These are phyloP conservation scores for Metarhizium anisopliae DNA, from an alignment of 2,329 filamentous ascomycete species.

Conservation along the genomic window DNA sequence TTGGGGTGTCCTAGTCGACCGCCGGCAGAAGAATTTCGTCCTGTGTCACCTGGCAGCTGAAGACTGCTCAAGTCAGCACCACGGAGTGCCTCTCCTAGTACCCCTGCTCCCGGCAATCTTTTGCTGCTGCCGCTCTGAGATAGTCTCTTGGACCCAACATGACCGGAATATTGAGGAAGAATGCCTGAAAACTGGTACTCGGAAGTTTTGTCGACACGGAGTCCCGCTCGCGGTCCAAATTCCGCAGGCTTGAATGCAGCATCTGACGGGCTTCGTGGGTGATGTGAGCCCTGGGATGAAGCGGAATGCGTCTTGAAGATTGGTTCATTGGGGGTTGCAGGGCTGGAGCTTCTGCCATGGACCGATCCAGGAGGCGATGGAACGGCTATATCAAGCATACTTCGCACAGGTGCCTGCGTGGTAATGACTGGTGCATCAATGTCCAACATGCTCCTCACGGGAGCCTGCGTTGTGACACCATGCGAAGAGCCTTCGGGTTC, in stretches of 20 bases:
- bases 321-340: conserved; percentile 21
- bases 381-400: conserved; percentile 42
- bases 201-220: conserved; percentile 33
- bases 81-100: conserved; percentile 45
- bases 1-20: conserved; percentile 25
- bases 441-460: conserved; percentile 59
- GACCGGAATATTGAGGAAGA: conserved; percentile 41
- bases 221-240: conserved; percentile 27
- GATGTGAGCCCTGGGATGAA: conserved; percentile 14
- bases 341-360: conserved; percentile 23
- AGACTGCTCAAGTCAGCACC: conserved; percentile 41
- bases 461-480: conserved; percentile 33
- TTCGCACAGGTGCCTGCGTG: conserved; percentile 32
- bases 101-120: conserved; percentile 22
- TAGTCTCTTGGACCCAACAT: conserved; percentile 26
- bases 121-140: conserved; percentile 21
- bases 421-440: conserved; percentile 35
- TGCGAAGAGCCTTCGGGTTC: conserved; percentile 12
- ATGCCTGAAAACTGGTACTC: conserved; percentile 56
- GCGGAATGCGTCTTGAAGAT: conserved; percentile 13
- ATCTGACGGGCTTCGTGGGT: conserved; percentile 48
- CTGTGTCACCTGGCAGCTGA: conserved; percentile 37
- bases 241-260: conserved; percentile 37
- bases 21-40: conserved; percentile 30
- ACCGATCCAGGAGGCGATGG: conserved; percentile 21